These are phyloP conservation scores for Triticum timopheevii DNA, from an alignment of 176 grass and related monocot species.

Conservation along the genomic window DNA sequence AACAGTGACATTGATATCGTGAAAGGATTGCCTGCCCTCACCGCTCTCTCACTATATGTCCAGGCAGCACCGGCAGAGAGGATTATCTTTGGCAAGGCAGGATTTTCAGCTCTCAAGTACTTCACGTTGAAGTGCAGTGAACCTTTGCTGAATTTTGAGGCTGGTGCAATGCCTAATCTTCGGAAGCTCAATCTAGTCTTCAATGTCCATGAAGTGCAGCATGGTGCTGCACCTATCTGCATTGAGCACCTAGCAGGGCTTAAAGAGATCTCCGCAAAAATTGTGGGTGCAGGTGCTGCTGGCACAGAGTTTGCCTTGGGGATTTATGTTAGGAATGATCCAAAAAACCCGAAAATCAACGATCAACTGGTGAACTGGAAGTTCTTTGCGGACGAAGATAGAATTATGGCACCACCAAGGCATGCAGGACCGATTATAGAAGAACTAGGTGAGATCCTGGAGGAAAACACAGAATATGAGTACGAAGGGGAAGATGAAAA, in stretches of 20 bases:
- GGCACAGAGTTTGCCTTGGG: not conserved
- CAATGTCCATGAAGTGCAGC: not conserved
- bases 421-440: not conserved
- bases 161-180: constrained; percentile 5
- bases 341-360: not conserved
- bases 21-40: not conserved
- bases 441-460: not conserved
- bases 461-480: not conserved
- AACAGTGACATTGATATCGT: not conserved
- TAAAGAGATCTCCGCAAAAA: not conserved
- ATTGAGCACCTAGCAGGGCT: constrained; percentile 1
- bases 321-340: not conserved
- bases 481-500: not conserved
- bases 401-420: not conserved
- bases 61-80: not conserved
- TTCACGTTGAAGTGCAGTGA: constrained; percentile 2
- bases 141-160: not conserved
- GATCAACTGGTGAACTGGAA: not conserved
- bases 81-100: not conserved
- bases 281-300: not conserved
- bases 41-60: not conserved
- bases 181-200: constrained; percentile 2
- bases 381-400: not conserved
- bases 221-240: not conserved
- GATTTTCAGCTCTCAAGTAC: constrained; percentile 9